Conservation (phyloP, 345 rosid genomes). For the Citrus australasica region DNA sequence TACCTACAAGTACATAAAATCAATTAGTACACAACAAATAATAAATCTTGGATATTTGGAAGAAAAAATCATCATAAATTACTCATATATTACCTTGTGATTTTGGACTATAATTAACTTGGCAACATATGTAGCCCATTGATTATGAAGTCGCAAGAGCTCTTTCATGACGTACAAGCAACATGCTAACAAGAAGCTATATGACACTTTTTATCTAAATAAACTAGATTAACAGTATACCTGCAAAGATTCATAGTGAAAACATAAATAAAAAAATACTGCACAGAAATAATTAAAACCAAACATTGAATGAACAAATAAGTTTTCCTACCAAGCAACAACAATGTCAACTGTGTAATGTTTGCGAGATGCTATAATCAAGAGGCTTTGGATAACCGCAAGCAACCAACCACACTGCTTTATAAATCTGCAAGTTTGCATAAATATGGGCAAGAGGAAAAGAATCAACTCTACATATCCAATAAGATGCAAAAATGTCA, state of each 20-base stretch:
- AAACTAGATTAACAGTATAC: slow-evolving; percentile 86
- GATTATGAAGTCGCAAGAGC: too few species aligned
- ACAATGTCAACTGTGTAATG: slow-evolving; percentile 95
- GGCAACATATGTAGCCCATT: too few species aligned
- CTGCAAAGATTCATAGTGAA: slow-evolving; percentile 31
- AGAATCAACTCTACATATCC: not conserved
- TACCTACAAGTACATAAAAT: too few species aligned
- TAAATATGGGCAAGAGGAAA: not conserved
- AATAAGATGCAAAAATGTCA: not conserved
- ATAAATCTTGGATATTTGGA: too few species aligned
- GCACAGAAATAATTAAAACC: not conserved
- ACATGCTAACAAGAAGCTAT: too few species aligned
- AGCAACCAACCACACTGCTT: slow-evolving; percentile 81
- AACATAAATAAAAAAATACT: slow-evolving; percentile 10
- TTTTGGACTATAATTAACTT: too few species aligned
- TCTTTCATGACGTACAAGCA: too few species aligned
- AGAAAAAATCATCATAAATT: too few species aligned
- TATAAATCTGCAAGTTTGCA: slow-evolving; percentile 57
- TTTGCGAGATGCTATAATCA: slow-evolving; percentile 94
- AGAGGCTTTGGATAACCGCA: slow-evolving; percentile 82
- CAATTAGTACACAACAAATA: too few species aligned
- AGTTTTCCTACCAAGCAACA: slow-evolving; percentile 77
- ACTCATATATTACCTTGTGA: too few species aligned
- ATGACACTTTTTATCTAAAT: too few species aligned
- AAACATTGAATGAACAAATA: not conserved